Conservation (phyloP, 2,329 filamentous ascomycete genomes). For the Fusarium sp. region DNA sequence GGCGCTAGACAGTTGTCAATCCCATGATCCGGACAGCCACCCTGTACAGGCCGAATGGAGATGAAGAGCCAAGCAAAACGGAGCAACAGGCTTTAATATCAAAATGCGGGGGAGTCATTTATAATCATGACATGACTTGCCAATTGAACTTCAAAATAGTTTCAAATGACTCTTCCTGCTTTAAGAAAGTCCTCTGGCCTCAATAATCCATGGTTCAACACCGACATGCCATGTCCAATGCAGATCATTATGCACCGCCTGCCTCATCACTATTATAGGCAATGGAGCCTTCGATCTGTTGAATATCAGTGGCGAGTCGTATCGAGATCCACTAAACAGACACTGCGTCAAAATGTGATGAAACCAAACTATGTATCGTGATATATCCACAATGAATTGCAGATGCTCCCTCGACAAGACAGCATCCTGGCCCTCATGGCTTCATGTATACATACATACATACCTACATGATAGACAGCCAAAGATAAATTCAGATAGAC, state of each 20-base stretch:
- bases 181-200: background rate
- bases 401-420: background rate
- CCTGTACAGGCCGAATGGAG: conserved; percentile 2
- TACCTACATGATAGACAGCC: background rate
- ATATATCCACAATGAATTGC: background rate
- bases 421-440: background rate
- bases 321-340: conserved; percentile 31
- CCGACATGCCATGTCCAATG: conserved; percentile 29
- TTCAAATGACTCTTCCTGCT: background rate
- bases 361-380: background rate
- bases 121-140: background rate
- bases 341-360: background rate
- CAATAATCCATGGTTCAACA: background rate
- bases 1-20: conserved; percentile 39
- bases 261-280: conserved; percentile 10
- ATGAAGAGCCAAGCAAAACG: conserved; percentile 15
- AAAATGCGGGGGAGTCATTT: conserved; percentile 21
- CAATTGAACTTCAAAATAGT: background rate
- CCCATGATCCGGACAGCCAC: conserved; percentile 31
- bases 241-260: conserved; percentile 40
- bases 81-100: conserved; percentile 10
- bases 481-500: conserved; percentile 3
- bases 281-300: conserved; percentile 2
- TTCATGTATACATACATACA: background rate
- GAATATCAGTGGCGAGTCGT: conserved; percentile 28